A percentile compares a stretch with the other conserved stretches of the same genome.
Conservation (phyloP, 768 basidiomycete genomes). For the Lepiota subincarnata region DNA sequence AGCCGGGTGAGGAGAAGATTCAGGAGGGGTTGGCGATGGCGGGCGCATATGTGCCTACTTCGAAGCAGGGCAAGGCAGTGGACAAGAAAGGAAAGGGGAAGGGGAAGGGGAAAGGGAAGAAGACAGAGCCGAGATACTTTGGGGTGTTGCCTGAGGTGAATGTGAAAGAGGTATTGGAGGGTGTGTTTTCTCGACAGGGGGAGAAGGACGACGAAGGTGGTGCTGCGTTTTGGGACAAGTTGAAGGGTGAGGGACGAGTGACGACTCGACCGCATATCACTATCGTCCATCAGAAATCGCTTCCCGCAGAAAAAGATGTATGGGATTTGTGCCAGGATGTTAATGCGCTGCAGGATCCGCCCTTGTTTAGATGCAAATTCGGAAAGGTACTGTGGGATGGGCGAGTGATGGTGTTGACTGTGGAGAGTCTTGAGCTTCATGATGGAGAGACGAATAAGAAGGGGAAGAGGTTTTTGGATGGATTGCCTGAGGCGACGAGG, state of each 20-base stretch:
- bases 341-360: conserved; percentile 31
- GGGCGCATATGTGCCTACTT: conserved; percentile 27
- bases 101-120: conserved; percentile 30
- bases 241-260: conserved; percentile 47
- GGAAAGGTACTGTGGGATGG: conserved; percentile 69
- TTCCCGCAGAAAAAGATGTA: conserved; percentile 23
- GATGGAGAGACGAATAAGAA: conserved; percentile 22
- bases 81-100: too few species aligned
- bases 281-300: conserved; percentile 65
- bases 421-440: conserved; percentile 49
- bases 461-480: conserved; percentile 43
- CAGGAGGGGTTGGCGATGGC: conserved; percentile 49
- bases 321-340: conserved; percentile 52
- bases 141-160: conserved; percentile 75
- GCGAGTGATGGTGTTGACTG: conserved; percentile 74
- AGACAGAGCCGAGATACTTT: conserved; percentile 63
- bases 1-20: conserved; percentile 55
- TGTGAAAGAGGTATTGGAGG: conserved; percentile 43
- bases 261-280: conserved; percentile 77
- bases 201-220: too few species aligned
- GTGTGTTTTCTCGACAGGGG: conserved; percentile 27
- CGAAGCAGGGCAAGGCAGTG: too few species aligned
- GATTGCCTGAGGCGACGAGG: conserved; percentile 43
- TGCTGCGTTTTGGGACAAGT: conserved; percentile 46
- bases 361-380: conserved; percentile 59